These are phyloP conservation scores for Myxozyma neglecta DNA, from an alignment of 805 yeast species.

Conservation along the genomic window DNA sequence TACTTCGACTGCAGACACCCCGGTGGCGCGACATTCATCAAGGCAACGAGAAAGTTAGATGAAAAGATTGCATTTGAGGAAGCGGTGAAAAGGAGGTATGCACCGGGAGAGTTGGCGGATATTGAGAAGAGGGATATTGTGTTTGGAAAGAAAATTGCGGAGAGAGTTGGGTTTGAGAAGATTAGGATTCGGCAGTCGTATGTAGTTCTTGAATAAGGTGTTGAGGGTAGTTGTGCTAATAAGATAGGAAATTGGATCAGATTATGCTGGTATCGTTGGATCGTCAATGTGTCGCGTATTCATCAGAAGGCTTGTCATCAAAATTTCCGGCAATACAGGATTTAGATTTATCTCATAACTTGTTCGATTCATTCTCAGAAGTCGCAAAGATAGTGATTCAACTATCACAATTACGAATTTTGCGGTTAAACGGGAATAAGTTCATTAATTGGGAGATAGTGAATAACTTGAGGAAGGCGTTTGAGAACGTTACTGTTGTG, in stretches of 20 bases:
- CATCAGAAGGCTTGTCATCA: constrained; percentile 4
- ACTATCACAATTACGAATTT: constrained; percentile 43
- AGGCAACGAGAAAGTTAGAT: constrained; percentile 43
- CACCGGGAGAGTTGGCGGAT: constrained; percentile 39
- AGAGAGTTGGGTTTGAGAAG: constrained; percentile 65
- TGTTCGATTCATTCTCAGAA: constrained; percentile 47
- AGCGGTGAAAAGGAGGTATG: constrained; percentile 56
- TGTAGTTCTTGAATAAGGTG: background rate
- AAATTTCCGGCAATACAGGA: constrained; percentile 31
- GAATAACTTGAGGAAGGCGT: constrained; percentile 2
- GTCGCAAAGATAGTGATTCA: constrained; percentile 44
- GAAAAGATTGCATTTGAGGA: constrained; percentile 42
- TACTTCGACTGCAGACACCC: constrained; percentile 54
- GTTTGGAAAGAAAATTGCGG: constrained; percentile 59
- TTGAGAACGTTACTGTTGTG: constrained; percentile 18
- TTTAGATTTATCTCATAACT: constrained; percentile 63
- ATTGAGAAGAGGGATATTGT: constrained; percentile 39
- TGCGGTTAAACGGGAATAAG: constrained; percentile 52
- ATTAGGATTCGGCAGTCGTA: constrained; percentile 17
- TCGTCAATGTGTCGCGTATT: constrained; percentile 42
- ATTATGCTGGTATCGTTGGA: constrained; percentile 55
- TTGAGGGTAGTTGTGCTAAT: too few species aligned
- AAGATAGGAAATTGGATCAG: constrained; percentile 42
- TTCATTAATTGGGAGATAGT: constrained; percentile 27
- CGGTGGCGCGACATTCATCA: constrained; percentile 65